phyloP scores from a whole-genome alignment of 306 rosid species.

The Sphenostylis stenocarpa region DNA sequence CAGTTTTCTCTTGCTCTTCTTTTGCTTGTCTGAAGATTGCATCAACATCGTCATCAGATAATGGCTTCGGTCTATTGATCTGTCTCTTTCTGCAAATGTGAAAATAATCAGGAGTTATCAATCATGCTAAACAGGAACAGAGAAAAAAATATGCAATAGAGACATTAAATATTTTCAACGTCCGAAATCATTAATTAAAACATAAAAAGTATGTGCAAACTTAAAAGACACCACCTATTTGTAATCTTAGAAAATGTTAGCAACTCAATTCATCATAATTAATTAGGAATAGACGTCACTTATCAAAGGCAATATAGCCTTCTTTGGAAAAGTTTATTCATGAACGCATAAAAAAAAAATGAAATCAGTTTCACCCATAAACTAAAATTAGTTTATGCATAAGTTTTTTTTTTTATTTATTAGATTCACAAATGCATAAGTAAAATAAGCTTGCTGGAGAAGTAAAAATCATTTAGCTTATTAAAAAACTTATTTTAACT shows the following conservation, averaged over 20 bases:
- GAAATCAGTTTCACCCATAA: too few relatives aligned
- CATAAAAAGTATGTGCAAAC: not conserved
- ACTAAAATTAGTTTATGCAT: not conserved
- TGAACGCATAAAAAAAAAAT: too few relatives aligned
- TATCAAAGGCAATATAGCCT: not conserved
- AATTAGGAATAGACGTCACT: not conserved
- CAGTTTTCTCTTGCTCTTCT: conserved; percentile 74
- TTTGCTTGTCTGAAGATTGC: conserved; percentile 67
- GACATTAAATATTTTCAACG: not conserved
- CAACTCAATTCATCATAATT: conserved; percentile 6
- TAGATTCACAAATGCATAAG: not conserved
- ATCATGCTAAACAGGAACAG: not conserved
- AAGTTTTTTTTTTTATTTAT: too few relatives aligned
- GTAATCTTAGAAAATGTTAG: not conserved
- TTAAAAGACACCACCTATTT: not conserved
- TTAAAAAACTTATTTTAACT: not conserved
- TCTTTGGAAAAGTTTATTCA: not conserved
- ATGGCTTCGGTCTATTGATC: conserved; percentile 80
- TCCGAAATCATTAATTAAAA: conserved; percentile 5
- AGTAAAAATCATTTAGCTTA: not conserved
- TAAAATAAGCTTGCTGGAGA: not conserved
- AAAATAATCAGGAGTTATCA: conserved; percentile 20
- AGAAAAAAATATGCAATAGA: not conserved
- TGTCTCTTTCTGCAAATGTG: conserved; percentile 62
- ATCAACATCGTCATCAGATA: conserved; percentile 69